Base-by-base conservation (phyloP, 306 rosid species). In the Vachellia pachyceras region DNA sequence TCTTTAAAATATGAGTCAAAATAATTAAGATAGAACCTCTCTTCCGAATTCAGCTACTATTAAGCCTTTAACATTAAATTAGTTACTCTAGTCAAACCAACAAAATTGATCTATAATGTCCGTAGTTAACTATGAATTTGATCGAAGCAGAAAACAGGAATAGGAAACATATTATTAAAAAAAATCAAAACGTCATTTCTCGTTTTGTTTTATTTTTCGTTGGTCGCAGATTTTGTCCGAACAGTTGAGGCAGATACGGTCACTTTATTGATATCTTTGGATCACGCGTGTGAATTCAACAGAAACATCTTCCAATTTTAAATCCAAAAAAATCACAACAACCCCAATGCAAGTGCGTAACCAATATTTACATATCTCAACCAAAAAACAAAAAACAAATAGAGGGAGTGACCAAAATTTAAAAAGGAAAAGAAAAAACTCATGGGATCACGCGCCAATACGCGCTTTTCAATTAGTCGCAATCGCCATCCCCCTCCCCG, bases 261-360 rank as follows among this genome's bases (percentile, higher is more conserved):
- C 35, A 7, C 11, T 13, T 25, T 60, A 18, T 18, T 47, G 47
- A 5, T 5, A 17, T 33, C 10, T 64, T 8, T 17, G 3, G 3
- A 17, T 42, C 72, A 6, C 12, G 46, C 7, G 36, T 18, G 2
- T 7, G 29, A 70, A 18, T 5, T 5, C 54, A 18, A 47, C 33
- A 29, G 33, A 29, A 29, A 47, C 69, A 20, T n/a, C n/a, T 9
- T 18, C 54, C 44, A 71, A 52, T 60, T 60, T 60, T 18, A 82
- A 76, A 69, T 73, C 47, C 33, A 29, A n/a, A 70, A 85, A 82
- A 79, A 80, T 35, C 15, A 1, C 70, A 82, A 75, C 67, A 40
- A 49, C 44, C 79, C 2, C 79, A 78, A 14, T 18, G 18, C 4
- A 17, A 29, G 52, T 41, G 52, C 5, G 36, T 15, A 69, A n/a